phyloP scores from a whole-genome alignment of 1,284 basidiomycete species.

The Prillingera fragicola region DNA sequence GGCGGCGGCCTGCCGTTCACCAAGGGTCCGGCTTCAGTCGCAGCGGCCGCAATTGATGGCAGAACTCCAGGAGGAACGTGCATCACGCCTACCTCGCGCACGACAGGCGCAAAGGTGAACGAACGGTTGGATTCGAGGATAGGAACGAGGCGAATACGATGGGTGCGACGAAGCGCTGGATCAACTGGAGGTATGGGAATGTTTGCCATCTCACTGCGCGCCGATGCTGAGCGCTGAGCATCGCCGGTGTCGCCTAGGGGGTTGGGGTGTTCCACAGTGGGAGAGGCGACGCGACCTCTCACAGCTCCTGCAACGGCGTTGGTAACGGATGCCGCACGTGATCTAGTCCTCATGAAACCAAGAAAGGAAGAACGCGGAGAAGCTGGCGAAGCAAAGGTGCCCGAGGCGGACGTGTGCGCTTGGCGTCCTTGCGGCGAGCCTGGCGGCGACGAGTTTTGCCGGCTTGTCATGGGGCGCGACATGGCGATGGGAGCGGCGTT shows the following conservation, averaged over 20 bases:
- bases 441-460: neutral
- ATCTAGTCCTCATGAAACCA: slow-evolving; percentile 43
- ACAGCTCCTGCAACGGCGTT: slow-evolving; percentile 19
- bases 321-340: slow-evolving; percentile 38
- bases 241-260: slow-evolving; percentile 17
- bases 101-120: slow-evolving; percentile 87
- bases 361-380: slow-evolving; percentile 44
- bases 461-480: neutral
- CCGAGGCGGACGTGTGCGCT: neutral
- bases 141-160: slow-evolving; percentile 74
- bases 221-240: slow-evolving; percentile 21
- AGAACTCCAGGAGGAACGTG: slow-evolving; percentile 52
- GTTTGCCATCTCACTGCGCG: slow-evolving; percentile 1
- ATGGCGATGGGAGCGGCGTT: neutral
- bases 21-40: slow-evolving; percentile 20
- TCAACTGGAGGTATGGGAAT: slow-evolving; percentile 14
- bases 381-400: slow-evolving; percentile 25
- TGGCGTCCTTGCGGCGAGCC: neutral
- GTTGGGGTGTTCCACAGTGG: slow-evolving; percentile 21
- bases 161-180: slow-evolving; percentile 29
- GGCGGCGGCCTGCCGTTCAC: slow-evolving; percentile 51
- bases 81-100: slow-evolving; percentile 57
- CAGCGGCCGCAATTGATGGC: slow-evolving; percentile 30
- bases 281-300: slow-evolving; percentile 17
- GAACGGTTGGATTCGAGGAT: slow-evolving; percentile 86